Evolutionary conservation across 148 eudicot species (phyloP), one percentile per base, ranked within the genome.

Genomic region (Arbutus unedo): DNA sequence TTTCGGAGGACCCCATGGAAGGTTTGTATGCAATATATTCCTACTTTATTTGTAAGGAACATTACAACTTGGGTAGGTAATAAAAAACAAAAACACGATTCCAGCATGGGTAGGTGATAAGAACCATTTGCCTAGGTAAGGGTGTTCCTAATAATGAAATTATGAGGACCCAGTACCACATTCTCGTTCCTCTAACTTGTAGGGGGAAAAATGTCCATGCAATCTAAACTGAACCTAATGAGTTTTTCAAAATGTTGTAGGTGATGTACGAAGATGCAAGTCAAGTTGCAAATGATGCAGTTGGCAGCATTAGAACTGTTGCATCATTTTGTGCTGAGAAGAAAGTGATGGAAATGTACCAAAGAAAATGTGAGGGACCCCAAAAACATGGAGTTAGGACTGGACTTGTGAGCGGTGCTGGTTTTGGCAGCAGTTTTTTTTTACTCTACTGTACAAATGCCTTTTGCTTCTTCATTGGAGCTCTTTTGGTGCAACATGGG

Each of bases 271-370:
- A 95, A 85, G 95, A 93, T 81, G 98, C 97, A 5, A 95, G 98
- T 81, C 97, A 93, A 85, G 91, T 95, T 56, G 95, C 95, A 50
- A 93, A 87, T 21, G 97, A 93, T 85, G 97, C 98, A 3, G 94
- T 95, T 44, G 93, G 97, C 70, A 86, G 94, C 81, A 95, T 95
- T 41, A 90, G 98, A 86, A 95, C 97, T 6, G 94, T 93, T 49
- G 94, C 94, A 56, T 95, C 98, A n/a, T 95, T 93, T 59, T 86
- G 95, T 86, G 93, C 93, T 43, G 98, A 95, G 87, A 90, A 93
- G 64, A 93, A 95, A 78, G 95, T 95, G 47, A 91, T 92, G 91
- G 90, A 90, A 66, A 85, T 93, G 84, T 94, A 91, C 49, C 81
- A 88, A 82, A 85, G 85, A 78, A 94, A 93, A 84, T 95, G 98